phyloP scores from a whole-genome alignment of 148 eudicot genomes.

The Rhododendron molle region DNA sequence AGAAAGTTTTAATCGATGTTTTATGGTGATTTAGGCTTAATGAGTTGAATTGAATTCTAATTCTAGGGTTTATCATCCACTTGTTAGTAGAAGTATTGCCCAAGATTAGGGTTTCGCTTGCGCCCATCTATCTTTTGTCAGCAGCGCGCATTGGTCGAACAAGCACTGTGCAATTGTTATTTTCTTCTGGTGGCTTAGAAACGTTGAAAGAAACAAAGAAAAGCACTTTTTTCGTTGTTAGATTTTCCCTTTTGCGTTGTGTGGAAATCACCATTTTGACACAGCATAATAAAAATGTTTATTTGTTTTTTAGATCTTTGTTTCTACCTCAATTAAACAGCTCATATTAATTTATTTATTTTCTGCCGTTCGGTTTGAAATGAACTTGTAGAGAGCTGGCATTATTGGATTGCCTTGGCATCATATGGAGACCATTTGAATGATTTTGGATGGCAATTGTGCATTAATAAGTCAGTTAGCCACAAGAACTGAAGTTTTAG shows the following conservation, averaged over 20 bases:
- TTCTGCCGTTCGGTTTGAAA: neutral
- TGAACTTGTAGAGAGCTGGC: neutral
- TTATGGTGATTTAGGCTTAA: neutral
- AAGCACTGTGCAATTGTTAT: neutral
- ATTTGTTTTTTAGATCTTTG: neutral
- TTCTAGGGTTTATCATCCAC: neutral
- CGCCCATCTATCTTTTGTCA: neutral
- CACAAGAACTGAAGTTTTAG: neutral
- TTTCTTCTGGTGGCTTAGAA: neutral
- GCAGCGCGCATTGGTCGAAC: neutral
- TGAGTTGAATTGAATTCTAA: neutral
- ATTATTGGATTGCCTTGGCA: slow-evolving; percentile 2
- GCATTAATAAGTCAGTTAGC: neutral
- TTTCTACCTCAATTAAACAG: neutral
- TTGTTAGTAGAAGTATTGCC: neutral
- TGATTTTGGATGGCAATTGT: neutral
- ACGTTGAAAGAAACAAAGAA: neutral
- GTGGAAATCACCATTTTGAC: neutral
- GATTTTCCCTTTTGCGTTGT: neutral
- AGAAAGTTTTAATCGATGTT: neutral
- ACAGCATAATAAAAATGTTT: neutral
- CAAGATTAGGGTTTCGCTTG: neutral
- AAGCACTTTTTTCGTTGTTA: neutral
- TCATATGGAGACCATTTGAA: neutral
- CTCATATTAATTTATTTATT: neutral